Evolutionary conservation across 1,284 basidiomycete species (phyloP).

Genomic region (Malassezia equina): DNA sequence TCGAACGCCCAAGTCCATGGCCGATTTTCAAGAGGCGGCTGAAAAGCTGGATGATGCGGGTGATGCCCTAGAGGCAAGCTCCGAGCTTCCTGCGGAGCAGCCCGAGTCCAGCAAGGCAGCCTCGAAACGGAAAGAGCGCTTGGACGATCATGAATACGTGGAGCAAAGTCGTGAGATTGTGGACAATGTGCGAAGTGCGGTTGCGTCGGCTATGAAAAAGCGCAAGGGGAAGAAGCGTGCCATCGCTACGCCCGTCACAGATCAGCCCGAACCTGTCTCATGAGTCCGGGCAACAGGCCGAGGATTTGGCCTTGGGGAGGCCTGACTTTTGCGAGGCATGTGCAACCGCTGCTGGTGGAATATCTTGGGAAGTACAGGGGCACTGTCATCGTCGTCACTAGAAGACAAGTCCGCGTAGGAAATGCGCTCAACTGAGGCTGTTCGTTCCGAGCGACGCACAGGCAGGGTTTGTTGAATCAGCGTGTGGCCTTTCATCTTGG

Average conservation of each 20-base stretch:
- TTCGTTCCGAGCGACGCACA: slow-evolving; percentile 11
- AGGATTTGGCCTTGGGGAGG: not conserved
- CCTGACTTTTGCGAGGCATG: not conserved
- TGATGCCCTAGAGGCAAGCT: slow-evolving; percentile 43
- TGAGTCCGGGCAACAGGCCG: not conserved
- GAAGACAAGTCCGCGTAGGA: not conserved
- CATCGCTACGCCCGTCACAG: not conserved
- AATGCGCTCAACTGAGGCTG: not conserved
- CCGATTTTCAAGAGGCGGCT: slow-evolving; percentile 46
- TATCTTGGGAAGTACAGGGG: not conserved
- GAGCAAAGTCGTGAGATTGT: slow-evolving; percentile 86
- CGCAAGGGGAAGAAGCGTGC: slow-evolving; percentile 21
- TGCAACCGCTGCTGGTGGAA: slow-evolving; percentile 13
- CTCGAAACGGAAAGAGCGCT: slow-evolving; percentile 61
- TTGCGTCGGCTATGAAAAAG: slow-evolving; percentile 56
- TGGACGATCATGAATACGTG: slow-evolving; percentile 83
- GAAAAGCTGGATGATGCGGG: slow-evolving; percentile 33
- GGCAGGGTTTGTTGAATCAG: slow-evolving; percentile 9
- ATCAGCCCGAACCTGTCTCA: not conserved
- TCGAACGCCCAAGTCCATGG: slow-evolving; percentile 27
- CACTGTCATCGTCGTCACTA: not conserved
- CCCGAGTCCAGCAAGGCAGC: slow-evolving; percentile 50
- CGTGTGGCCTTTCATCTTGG: too few relatives aligned
- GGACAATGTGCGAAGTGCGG: slow-evolving; percentile 81
- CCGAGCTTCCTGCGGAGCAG: slow-evolving; percentile 5